Conservation (phyloP, 805 yeast species). For the Hanseniaspora osmophila region DNA sequence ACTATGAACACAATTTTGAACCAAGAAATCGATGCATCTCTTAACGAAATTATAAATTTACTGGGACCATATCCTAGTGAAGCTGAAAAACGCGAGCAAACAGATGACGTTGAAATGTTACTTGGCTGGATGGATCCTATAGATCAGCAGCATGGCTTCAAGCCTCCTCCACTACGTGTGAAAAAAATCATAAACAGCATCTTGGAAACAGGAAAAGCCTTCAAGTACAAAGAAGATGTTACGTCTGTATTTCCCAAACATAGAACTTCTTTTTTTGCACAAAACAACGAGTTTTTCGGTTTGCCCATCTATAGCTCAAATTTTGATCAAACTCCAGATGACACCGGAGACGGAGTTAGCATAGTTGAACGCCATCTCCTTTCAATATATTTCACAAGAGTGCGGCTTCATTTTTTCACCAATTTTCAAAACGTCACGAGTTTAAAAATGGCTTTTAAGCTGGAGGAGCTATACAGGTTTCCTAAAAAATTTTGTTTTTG, state of each 20-base stretch:
- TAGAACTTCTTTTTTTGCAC: too few relatives aligned
- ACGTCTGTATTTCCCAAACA: too few relatives aligned
- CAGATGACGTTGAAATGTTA: constrained; percentile 15
- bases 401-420: constrained; percentile 14
- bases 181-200: constrained; percentile 9
- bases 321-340: too few relatives aligned
- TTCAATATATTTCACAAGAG: constrained; percentile 6
- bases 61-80: constrained; percentile 4
- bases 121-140: constrained; percentile 17
- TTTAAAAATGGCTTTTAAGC: constrained; percentile 12
- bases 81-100: constrained; percentile 5
- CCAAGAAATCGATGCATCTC: constrained; percentile 1
- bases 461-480: constrained; percentile 14
- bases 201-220: not conserved
- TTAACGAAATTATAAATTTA: constrained; percentile 2
- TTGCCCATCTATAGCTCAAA: too few relatives aligned
- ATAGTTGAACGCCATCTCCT: constrained; percentile 1
- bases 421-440: constrained; percentile 8
- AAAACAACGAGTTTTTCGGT: too few relatives aligned
- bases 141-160: constrained; percentile 13
- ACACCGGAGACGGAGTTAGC: not conserved
- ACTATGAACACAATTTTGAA: constrained; percentile 1
- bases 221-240: too few relatives aligned
- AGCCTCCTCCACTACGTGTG: constrained; percentile 16
- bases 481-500: constrained; percentile 13